Percentiles rank a stretch among this genome's conserved stretches.
These are phyloP conservation scores for Penicillium sp. DNA, from an alignment of 2,329 filamentous ascomycete genomes.

Conservation along the genomic window DNA sequence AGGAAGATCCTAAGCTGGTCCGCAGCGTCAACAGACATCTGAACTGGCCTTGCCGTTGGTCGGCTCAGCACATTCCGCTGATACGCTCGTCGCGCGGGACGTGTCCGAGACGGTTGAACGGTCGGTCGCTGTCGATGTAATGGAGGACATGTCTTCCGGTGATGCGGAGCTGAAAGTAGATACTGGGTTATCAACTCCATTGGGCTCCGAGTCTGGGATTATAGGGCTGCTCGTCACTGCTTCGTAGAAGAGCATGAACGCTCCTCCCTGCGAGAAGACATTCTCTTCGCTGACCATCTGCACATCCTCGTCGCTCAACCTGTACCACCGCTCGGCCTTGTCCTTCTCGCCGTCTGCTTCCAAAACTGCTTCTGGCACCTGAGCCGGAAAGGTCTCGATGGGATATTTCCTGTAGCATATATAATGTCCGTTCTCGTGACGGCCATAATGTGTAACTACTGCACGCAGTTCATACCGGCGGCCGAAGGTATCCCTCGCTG, in stretches of 20 bases:
- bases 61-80: slow-evolving; percentile 24
- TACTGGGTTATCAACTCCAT: slow-evolving; percentile 20
- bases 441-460: slow-evolving; percentile 85
- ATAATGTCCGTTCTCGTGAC: slow-evolving; percentile 95
- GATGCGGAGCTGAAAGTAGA: slow-evolving; percentile 28
- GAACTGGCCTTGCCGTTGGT: slow-evolving; percentile 8
- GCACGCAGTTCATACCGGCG: slow-evolving; percentile 76
- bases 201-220: not conserved
- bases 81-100: slow-evolving; percentile 38
- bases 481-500: slow-evolving; percentile 53
- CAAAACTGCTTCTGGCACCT: slow-evolving; percentile 37
- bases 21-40: slow-evolving; percentile 22
- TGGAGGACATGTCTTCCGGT: slow-evolving; percentile 33
- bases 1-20: not conserved
- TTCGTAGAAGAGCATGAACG: slow-evolving; percentile 98
- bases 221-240: slow-evolving; percentile 48
- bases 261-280: slow-evolving; percentile 76
- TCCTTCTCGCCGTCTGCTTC: slow-evolving; percentile 41
- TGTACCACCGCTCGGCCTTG: slow-evolving; percentile 74
- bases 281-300: slow-evolving; percentile 72
- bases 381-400: slow-evolving; percentile 38
- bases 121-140: slow-evolving; percentile 33
- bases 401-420: slow-evolving; percentile 83
- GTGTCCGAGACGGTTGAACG: slow-evolving; percentile 29
- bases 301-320: slow-evolving; percentile 88